phyloP scores from a whole-genome alignment of 2,329 filamentous ascomycete genomes.

The Colletotrichum echinochloae region DNA sequence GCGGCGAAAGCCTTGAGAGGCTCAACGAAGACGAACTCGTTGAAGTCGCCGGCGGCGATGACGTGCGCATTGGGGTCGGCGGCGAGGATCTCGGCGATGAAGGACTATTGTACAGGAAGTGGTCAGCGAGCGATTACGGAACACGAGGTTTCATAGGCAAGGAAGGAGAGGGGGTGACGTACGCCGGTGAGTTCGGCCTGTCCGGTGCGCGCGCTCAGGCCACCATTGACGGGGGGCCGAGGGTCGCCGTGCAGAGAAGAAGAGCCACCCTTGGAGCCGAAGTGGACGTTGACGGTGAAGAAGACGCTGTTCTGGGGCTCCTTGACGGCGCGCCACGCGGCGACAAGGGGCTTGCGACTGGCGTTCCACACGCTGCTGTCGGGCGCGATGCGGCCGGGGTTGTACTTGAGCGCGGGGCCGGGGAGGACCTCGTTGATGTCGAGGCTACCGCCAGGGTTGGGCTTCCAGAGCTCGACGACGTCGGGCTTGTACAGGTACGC shows the following conservation, averaged over 20 bases:
- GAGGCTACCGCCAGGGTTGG: conserved; percentile 65
- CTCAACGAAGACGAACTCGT: conserved; percentile 75
- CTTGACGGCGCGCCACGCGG: conserved; percentile 71
- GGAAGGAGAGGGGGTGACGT: conserved; percentile 46
- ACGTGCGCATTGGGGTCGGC: conserved; percentile 67
- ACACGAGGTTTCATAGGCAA: neutral
- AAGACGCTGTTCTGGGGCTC: conserved; percentile 64
- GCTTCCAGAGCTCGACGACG: conserved; percentile 68
- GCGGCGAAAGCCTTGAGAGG: conserved; percentile 67
- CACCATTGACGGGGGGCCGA: conserved; percentile 75
- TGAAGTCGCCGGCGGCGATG: conserved; percentile 76
- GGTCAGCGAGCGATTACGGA: conserved; percentile 27
- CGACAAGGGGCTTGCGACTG: conserved; percentile 76
- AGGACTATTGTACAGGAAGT: conserved; percentile 52
- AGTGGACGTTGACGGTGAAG: conserved; percentile 80
- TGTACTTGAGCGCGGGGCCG: conserved; percentile 71
- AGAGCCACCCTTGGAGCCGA: conserved; percentile 74
- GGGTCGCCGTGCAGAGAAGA: conserved; percentile 73
- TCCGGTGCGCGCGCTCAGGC: conserved; percentile 64
- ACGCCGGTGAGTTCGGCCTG: conserved; percentile 71
- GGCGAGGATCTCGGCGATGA: conserved; percentile 68
- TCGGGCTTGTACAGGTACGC: conserved; percentile 77
- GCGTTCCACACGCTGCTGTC: conserved; percentile 67
- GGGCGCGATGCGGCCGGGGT: conserved; percentile 77
- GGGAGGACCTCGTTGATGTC: conserved; percentile 69